Evolutionary conservation across 2,329 filamentous ascomycete species (phyloP), one percentile per base, ranked within the genome.

Genomic region (Tolypocladium sp.): DNA sequence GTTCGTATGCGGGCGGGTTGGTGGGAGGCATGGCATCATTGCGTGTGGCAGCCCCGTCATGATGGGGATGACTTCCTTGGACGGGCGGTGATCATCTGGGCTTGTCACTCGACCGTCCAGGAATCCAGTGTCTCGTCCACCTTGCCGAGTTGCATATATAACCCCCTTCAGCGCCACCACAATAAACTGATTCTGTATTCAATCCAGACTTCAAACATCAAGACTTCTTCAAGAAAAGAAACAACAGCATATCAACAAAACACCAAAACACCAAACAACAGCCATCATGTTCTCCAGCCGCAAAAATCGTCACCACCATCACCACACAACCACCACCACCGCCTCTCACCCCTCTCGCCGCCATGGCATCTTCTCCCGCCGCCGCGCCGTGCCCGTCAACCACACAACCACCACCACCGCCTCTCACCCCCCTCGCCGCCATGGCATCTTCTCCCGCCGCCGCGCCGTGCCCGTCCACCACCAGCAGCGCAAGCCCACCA

Each of bases 401-500:
- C 44, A 72, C 59, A 59, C 63, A 35, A 63, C 63, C 25, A 77
- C 74, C 8, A 77, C 74, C 69, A 66, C 69, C 8, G 79, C 77
- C 46, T 74, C 75, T 30, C 75, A 73, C 56, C 57, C 46, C 25
- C 20, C 41, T 17, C 76, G 71, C 60, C 78, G 76, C 60, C 71
- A 70, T 25, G 71, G 74, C 20, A 67, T 80, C 56, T 78, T 80
- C 20, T 62, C 74, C 67, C 64, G 68, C 68, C 71, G 69, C 70
- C 73, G 63, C 54, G 63, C 68, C 4, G 66, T 71, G 2, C 76
- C 75, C 2, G 75, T 76, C 20, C 81, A 84, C 62, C 86, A 88
- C 69, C 88, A 90, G 58, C 82, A 84, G 70, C 84, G 89, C 68
- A 84, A 86, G 67, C 80, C 84, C 3, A 83, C 80, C 44, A 77